Base-by-base conservation (phyloP, 23 red algal species). In the Gracilaria vermiculophylla region DNA sequence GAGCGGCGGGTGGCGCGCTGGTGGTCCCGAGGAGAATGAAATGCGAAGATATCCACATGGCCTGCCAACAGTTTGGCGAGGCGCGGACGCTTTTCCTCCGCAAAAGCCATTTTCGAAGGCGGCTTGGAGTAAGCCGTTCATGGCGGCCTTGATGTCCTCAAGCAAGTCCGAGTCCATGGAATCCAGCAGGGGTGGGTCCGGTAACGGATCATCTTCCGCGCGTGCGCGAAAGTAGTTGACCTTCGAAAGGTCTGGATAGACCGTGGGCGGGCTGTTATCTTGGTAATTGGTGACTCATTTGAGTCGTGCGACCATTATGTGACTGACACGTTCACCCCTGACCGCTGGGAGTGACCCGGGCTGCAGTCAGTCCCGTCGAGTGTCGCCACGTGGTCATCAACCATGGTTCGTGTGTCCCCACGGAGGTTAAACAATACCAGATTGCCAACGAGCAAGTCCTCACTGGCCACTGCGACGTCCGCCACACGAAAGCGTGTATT, bases 11-110 rank as follows among this genome's bases (percentile, higher is more conserved):
- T 45, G 12, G 29, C 29, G 12, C 8, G 58, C 80, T n/a, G 80
- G 56, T n/a, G 80, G 58, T 25, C 53, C 57, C 36, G 80, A 85
- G 16, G 80, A 85, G 58, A 85, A 85, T 39, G 58, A 85, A 17
- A 41, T 85, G 35, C 80, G 60, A 81, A 85, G 5, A 67, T 70
- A 39, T 69, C 1, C 49, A 52, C 8, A 53, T 69, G 56, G 80
- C 40, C 49, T 20, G 29, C 41, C 29, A 85, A 47, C 40, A 85
- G 2, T 23, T 36, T 85, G 16, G 21, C 58, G 0, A 70, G 57
- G 15, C 5, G 4, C 12, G 43, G 43, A 12, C 5, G 1, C 7
- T 85, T 16, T 43, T 85, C 80, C 14, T 69, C 57, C 39, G 77
- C 13, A 5, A 85, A n/a, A 31, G 4, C 64, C 62, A 33, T 85